These are phyloP conservation scores for Neohortaea acidophila DNA, from an alignment of 495 filamentous ascomycete genomes.

Conservation along the genomic window DNA sequence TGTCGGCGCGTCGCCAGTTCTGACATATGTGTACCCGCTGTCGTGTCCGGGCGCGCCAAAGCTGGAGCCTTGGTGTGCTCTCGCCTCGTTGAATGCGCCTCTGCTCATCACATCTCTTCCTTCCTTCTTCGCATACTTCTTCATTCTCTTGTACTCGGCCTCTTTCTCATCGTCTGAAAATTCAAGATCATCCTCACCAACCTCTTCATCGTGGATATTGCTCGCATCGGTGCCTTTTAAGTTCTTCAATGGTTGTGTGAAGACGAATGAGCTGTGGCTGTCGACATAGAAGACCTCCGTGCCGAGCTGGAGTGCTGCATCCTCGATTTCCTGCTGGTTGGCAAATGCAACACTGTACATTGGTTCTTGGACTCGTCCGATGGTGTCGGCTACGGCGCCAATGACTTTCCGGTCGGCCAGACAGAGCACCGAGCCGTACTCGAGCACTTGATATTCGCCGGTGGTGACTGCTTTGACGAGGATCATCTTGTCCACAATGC, in stretches of 20 bases:
- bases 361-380: slow-evolving; percentile 71
- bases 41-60: slow-evolving; percentile 4
- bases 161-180: slow-evolving; percentile 96
- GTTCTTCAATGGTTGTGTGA: slow-evolving; percentile 62
- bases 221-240: slow-evolving; percentile 82
- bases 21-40: slow-evolving; percentile 5
- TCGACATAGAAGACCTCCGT: slow-evolving; percentile 63
- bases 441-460: slow-evolving; percentile 69
- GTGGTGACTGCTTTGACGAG: slow-evolving; percentile 66
- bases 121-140: slow-evolving; percentile 14
- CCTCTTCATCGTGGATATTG: slow-evolving; percentile 85
- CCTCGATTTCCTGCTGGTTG: slow-evolving; percentile 46
- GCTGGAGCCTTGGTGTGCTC: background rate
- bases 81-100: background rate
- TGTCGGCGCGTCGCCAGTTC: slow-evolving; percentile 8
- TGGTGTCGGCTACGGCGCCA: slow-evolving; percentile 62
- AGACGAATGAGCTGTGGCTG: slow-evolving; percentile 59
- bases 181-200: slow-evolving; percentile 70
- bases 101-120: slow-evolving; percentile 5
- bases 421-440: slow-evolving; percentile 69
- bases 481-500: slow-evolving; percentile 56
- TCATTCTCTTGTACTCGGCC: slow-evolving; percentile 49
- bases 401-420: slow-evolving; percentile 57
- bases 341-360: slow-evolving; percentile 63
- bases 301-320: slow-evolving; percentile 47